Percentiles rank a stretch among this genome's conserved stretches.
Conservation (phyloP, 805 yeast genomes). For the Candida anglica region DNA sequence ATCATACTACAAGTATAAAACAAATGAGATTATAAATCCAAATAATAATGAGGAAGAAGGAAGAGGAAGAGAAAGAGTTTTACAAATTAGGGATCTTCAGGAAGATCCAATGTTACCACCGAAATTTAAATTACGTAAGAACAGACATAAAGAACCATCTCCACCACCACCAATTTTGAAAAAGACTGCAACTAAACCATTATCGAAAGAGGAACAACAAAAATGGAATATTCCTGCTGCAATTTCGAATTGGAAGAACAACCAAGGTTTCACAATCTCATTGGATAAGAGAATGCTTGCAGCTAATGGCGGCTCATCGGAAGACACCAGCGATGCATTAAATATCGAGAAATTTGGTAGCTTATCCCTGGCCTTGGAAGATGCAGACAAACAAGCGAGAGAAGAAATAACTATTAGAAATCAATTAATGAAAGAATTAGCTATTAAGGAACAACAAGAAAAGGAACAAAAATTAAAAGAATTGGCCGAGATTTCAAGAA, state of each 20-base stretch:
- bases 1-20: constrained; percentile 10
- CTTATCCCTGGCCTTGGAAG: constrained; percentile 67
- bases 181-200: constrained; percentile 42
- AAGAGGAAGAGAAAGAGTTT: constrained; percentile 30
- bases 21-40: constrained; percentile 7
- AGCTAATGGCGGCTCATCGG: constrained; percentile 30
- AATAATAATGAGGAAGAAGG: constrained; percentile 9
- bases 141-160: constrained; percentile 62
- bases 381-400: constrained; percentile 35
- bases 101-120: constrained; percentile 88
- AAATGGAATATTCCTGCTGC: constrained; percentile 90
- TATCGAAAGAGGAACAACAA: constrained; percentile 69
- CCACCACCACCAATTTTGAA: constrained; percentile 59
- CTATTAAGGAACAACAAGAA: constrained; percentile 20
- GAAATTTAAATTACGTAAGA: constrained; percentile 65
- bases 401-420: constrained; percentile 23
- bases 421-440: constrained; percentile 20
- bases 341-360: constrained; percentile 57
- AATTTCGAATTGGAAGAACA: constrained; percentile 93
- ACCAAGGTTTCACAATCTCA: constrained; percentile 81
- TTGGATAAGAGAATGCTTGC: constrained; percentile 69
- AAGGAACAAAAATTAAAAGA: constrained; percentile 24
- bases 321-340: constrained; percentile 32
- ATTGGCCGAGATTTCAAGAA: constrained; percentile 23
- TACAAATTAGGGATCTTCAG: constrained; percentile 63